A percentile compares a stretch with the other conserved stretches of the same genome.
Conservation (phyloP, 225 moss, liverwort and hornwort species). For the Physcomitrium patens region DNA sequence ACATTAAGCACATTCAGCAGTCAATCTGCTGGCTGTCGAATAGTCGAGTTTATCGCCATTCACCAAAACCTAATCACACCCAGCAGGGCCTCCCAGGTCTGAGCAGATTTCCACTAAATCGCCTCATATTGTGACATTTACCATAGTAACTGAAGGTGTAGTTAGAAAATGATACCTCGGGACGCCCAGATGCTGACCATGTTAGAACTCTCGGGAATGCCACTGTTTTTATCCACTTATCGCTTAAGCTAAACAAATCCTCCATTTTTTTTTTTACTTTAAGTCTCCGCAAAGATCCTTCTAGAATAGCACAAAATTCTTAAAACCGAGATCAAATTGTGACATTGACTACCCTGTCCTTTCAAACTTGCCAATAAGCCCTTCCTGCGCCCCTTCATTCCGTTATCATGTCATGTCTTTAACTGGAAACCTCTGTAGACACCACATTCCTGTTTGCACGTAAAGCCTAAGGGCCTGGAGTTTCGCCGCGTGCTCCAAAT, state of each 20-base stretch:
- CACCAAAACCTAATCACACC: neutral
- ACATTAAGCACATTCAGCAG: neutral
- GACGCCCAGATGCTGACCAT: conserved; percentile 60
- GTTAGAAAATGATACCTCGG: conserved; percentile 49
- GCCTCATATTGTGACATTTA: neutral
- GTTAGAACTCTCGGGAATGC: conserved; percentile 53
- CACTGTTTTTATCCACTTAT: conserved; percentile 68
- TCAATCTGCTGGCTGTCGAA: neutral
- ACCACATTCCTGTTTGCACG: conserved; percentile 46
- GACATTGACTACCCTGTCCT: conserved; percentile 43
- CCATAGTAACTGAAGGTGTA: neutral
- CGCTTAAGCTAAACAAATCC: conserved; percentile 50
- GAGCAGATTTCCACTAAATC: neutral
- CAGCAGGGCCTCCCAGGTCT: neutral
- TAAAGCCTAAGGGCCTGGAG: conserved; percentile 38
- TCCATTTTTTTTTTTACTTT: neutral
- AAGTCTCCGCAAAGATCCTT: conserved; percentile 6
- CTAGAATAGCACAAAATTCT: conserved; percentile 6
- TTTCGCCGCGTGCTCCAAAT: neutral
- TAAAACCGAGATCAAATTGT: conserved; percentile 30
- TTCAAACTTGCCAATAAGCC: conserved; percentile 21
- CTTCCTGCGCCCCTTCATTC: conserved; percentile 40
- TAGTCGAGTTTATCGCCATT: neutral
- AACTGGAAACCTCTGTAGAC: conserved; percentile 37
- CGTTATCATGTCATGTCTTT: conserved; percentile 40